Conservation (phyloP, 2,329 filamentous ascomycete species). For the Zymoseptoria ardabiliae region DNA sequence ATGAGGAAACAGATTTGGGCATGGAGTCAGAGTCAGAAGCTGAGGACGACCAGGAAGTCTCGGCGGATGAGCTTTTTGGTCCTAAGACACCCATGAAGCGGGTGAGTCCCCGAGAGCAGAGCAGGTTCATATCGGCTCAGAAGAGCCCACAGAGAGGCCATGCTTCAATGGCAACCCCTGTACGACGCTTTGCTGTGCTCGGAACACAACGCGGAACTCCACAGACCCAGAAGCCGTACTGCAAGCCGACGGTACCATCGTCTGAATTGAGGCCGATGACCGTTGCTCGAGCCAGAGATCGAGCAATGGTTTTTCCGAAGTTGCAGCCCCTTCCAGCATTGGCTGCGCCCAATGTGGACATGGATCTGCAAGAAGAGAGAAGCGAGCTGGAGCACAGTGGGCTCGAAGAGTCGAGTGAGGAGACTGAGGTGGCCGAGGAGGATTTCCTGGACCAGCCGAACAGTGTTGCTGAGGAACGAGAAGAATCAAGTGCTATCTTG, state of each 20-base stretch:
- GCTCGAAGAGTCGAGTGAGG: conserved; percentile 3
- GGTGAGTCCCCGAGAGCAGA: conserved; percentile 13
- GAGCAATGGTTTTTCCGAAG: conserved; percentile 21
- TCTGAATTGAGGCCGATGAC: conserved; percentile 20
- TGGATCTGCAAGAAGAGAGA: background rate
- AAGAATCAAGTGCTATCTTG: background rate
- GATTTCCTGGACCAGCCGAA: conserved; percentile 3
- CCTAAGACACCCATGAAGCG: conserved; percentile 30
- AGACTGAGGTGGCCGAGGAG: background rate
- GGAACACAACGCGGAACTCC: conserved; percentile 20
- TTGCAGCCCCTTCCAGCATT: conserved; percentile 7
- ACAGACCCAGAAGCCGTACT: conserved; percentile 21
- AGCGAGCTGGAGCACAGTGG: background rate
- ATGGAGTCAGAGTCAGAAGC: conserved; percentile 9
- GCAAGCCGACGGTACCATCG: conserved; percentile 12
- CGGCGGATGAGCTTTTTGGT: conserved; percentile 28
- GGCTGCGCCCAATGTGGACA: background rate
- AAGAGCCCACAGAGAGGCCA: conserved; percentile 8
- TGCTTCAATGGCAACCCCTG: conserved; percentile 16
- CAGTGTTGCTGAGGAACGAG: background rate
- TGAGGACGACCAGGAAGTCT: conserved; percentile 10
- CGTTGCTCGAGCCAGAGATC: conserved; percentile 16
- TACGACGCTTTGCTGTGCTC: conserved; percentile 13
- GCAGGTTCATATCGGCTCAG: conserved; percentile 14
- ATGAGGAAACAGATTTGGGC: conserved; percentile 3